Evolutionary conservation across 345 rosid species (phyloP).

Genomic region (Kernera saxatilis): DNA sequence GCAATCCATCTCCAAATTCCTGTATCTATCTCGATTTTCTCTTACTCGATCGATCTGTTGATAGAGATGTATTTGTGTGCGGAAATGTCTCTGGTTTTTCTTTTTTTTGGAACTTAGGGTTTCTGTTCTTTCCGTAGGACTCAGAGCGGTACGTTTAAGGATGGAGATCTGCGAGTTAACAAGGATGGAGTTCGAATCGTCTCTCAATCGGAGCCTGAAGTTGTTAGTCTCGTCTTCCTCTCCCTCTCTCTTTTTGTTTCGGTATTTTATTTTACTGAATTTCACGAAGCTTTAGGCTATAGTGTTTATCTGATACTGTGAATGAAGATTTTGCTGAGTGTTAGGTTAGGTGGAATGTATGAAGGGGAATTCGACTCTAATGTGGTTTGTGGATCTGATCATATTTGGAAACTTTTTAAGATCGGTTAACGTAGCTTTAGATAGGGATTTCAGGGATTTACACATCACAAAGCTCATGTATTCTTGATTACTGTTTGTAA

Average conservation of each 20-base stretch:
- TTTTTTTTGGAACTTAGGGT: not conserved
- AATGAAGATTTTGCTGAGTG: not conserved
- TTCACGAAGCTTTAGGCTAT: not conserved
- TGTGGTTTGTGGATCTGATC: constrained; percentile 12
- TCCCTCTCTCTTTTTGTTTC: not conserved
- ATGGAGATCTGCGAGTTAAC: constrained; percentile 93
- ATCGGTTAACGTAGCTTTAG: not conserved
- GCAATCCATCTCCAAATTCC: constrained; percentile 54
- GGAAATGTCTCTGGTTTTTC: not conserved
- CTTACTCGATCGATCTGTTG: not conserved
- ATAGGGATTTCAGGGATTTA: not conserved
- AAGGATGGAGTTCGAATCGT: constrained; percentile 84
- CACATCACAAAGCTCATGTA: not conserved
- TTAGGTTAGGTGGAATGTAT: not conserved
- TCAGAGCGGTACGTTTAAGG: constrained; percentile 81
- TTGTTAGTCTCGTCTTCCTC: constrained; percentile 39
- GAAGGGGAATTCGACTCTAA: not conserved
- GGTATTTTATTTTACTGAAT: not conserved
- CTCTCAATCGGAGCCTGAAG: constrained; percentile 47
- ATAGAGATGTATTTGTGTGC: not conserved
- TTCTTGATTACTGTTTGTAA: not conserved
- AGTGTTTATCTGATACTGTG: not conserved
- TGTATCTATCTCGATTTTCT: constrained; percentile 50
- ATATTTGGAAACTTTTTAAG: not conserved
- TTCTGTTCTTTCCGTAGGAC: constrained; percentile 38